Base-by-base conservation (phyloP, 2,329 filamentous ascomycete species). In the Aciculosporium take region DNA sequence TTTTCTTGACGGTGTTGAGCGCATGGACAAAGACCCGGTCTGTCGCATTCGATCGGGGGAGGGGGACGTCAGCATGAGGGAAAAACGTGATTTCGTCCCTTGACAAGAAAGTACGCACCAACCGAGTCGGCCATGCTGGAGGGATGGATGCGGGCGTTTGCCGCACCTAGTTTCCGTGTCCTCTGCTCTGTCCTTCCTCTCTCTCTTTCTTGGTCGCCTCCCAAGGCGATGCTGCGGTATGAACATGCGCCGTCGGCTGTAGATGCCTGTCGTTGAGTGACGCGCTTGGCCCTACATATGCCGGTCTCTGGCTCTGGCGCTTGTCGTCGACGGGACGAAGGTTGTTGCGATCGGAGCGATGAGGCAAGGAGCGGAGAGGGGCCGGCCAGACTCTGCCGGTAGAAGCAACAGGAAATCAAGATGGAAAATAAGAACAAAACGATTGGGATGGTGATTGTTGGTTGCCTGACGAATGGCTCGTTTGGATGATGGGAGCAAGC, bases 11-110 rank as follows among this genome's bases (percentile, higher is more conserved):
- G 20, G 91, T 96, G 66, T 94, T 95, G 63, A 98, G 82, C 50
- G 91, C 91, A 76, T 98, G 89, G 61, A 93, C 89, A 63, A 98
- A 98, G 58, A 98, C 91, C 64, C 91, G 83, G 68, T 98, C 91
- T 96, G 53, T 33, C n/a, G n/a, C n/a, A n/a, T n/a, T n/a, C n/a
- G n/a, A n/a, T n/a, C n/a, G 31, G 42, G 27, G 32, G 37, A 8
- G 24, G 37, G 41, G 24, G 30, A 33, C 29, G 15, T 49, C 44
- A 44, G 42, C 43, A 34, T 28, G 13, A 12, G 18, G 10, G 17
- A n/a, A 33, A 2, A 21, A 6, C 1, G 21, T 21, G 10, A 21
- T 1, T 21, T 21, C 18, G 10, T 13, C 13, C 5, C 7, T 10
- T n/a, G 25, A 13, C 13, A 30, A 8, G 17, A 27, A 32, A n/a